Conservation (phyloP, 208 protist genomes). For the Vickermania spadyakhi region DNA sequence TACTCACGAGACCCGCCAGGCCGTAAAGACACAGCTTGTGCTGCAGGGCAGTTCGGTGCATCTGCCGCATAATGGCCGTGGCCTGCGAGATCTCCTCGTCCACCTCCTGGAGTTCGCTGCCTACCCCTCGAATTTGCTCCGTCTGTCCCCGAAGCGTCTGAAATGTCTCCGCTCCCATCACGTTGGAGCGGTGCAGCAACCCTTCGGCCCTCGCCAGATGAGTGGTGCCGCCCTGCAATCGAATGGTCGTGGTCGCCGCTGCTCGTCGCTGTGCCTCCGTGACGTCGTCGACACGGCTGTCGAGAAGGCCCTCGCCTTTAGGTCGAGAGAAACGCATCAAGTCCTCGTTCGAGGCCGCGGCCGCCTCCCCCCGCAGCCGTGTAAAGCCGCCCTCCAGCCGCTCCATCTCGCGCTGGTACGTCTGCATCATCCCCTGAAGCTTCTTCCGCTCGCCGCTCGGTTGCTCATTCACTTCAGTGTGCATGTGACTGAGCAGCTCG, state of each 20-base stretch:
- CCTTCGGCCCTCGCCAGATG: conserved; percentile 51
- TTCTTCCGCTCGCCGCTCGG: conserved; percentile 15
- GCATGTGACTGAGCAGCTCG: conserved; percentile 63
- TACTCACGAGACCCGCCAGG: conserved; percentile 34
- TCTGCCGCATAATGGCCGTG: conserved; percentile 39
- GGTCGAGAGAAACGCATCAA: conserved; percentile 25
- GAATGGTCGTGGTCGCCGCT: conserved; percentile 44
- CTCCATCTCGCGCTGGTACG: conserved; percentile 18
- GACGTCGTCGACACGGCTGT: conserved; percentile 23
- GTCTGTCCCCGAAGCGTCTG: conserved; percentile 43
- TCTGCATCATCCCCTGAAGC: conserved; percentile 16
- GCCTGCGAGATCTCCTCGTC: conserved; percentile 52
- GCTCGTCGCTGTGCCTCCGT: conserved; percentile 25
- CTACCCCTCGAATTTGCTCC: conserved; percentile 49
- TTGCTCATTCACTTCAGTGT: conserved; percentile 48
- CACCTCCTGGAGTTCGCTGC: conserved; percentile 34
- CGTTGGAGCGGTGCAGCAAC: conserved; percentile 35
- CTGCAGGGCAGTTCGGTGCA: conserved; percentile 55
- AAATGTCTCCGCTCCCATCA: conserved; percentile 29
- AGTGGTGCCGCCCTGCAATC: conserved; percentile 38
- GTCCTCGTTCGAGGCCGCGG: conserved; percentile 43
- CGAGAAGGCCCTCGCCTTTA: conserved; percentile 8
- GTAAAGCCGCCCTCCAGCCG: conserved; percentile 25
- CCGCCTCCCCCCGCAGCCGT: conserved; percentile 24
- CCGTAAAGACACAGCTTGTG: conserved; percentile 42